A percentile compares a stretch with the other conserved stretches of the same genome.
These are phyloP conservation scores for Globisporangium acanthophoron DNA, from an alignment of 352 stramenopile genomes.

Conservation along the genomic window DNA sequence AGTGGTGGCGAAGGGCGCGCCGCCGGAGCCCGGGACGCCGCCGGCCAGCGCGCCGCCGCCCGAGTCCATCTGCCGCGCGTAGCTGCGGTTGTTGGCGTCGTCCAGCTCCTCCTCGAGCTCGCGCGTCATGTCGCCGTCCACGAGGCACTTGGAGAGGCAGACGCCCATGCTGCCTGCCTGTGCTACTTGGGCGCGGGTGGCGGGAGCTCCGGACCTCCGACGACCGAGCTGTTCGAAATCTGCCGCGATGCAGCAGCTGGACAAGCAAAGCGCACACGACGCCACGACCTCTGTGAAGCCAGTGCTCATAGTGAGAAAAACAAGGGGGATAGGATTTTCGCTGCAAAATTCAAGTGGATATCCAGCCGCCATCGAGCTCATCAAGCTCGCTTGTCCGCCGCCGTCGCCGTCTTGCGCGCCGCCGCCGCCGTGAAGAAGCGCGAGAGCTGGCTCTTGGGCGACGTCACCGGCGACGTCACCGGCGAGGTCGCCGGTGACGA, in stretches of 20 bases:
- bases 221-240: too few relatives aligned
- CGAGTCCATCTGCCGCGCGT: conserved; percentile 26
- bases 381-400: too few relatives aligned
- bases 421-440: conserved; percentile 11
- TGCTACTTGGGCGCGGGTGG: background rate
- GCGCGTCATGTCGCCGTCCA: conserved; percentile 78
- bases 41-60: background rate
- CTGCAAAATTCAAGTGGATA: too few relatives aligned
- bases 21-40: conserved; percentile 22
- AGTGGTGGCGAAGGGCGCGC: conserved; percentile 63
- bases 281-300: too few relatives aligned
- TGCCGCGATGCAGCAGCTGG: too few relatives aligned
- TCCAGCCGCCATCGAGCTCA: too few relatives aligned
- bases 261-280: too few relatives aligned
- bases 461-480: background rate
- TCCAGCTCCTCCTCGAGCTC: conserved; percentile 83
- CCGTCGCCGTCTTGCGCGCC: background rate
- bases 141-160: conserved; percentile 82
- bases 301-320: too few relatives aligned
- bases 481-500: background rate
- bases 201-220: too few relatives aligned
- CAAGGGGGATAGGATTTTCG: too few relatives aligned
- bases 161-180: conserved; percentile 57
- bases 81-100: conserved; percentile 52
- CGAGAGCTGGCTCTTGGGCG: conserved; percentile 2